These are phyloP conservation scores for Penicillium sp. DNA, from an alignment of 2,329 filamentous ascomycete genomes.

Conservation along the genomic window DNA sequence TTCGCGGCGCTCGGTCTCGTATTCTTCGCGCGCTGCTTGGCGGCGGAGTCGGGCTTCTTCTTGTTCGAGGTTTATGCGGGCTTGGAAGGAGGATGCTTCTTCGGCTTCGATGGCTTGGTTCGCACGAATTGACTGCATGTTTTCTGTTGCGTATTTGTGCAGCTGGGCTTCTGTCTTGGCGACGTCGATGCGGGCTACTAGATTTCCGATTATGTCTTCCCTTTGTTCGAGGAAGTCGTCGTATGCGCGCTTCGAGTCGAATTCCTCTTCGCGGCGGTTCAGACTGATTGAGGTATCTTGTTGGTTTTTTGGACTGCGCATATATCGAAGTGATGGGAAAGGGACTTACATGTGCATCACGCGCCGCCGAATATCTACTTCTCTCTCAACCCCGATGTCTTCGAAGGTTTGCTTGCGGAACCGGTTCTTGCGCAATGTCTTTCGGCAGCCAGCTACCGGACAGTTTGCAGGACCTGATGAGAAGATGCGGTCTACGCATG, in stretches of 20 bases:
- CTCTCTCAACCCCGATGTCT: slow-evolving; percentile 81
- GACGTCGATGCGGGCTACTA: slow-evolving; percentile 68
- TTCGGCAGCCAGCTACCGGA: slow-evolving; percentile 81
- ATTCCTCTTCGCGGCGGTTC: slow-evolving; percentile 87
- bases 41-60: slow-evolving; percentile 63
- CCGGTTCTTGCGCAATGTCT: slow-evolving; percentile 76
- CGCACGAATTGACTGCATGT: slow-evolving; percentile 56
- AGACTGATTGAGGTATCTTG: slow-evolving; percentile 55
- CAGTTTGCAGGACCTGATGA: slow-evolving; percentile 86
- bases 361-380: slow-evolving; percentile 83
- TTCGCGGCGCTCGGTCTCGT: slow-evolving; percentile 65
- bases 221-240: slow-evolving; percentile 95
- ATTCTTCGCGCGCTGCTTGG: slow-evolving; percentile 61
- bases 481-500: slow-evolving; percentile 93
- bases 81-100: slow-evolving; percentile 47
- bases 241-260: slow-evolving; percentile 75
- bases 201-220: slow-evolving; percentile 83
- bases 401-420: slow-evolving; percentile 89
- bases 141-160: slow-evolving; percentile 68
- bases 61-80: slow-evolving; percentile 55
- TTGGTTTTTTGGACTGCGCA: slow-evolving; percentile 4
- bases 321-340: not conserved
- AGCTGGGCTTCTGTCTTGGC: slow-evolving; percentile 60
- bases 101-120: slow-evolving; percentile 49
- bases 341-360: slow-evolving; percentile 58